Evolutionary conservation across 345 rosid species (phyloP), one percentile per base, ranked within the genome.

Genomic region (Tarenaya hassleriana): DNA sequence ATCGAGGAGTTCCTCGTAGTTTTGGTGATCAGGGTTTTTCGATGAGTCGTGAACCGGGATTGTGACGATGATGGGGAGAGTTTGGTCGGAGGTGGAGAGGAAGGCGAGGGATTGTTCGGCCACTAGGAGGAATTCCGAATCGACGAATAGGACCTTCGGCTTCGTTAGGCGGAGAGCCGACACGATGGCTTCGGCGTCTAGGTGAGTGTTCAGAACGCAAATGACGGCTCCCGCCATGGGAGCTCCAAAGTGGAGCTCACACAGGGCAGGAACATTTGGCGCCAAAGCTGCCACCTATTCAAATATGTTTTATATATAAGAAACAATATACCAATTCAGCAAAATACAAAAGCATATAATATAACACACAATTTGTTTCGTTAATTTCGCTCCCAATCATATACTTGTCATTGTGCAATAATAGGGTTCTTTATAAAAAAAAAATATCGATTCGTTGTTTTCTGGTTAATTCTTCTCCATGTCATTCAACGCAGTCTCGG

Each of bases 201-300:
- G 78, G 9, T 85, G 58, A 1, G 78, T 73, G 51, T 88, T 84
- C 40, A 88, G 75, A 17, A 83, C 59, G 63, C 83, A 84, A 35
- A 88, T 76, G 32, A 84, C 73, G 0, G 86, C 74, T 4, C 94
- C 84, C 0, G 88, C 83, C 86, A 84, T 88, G 1, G 94, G 94
- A 38, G 79, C 88, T 0, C 84, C 94, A 31, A 84, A 88, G 58
- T 88, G 88, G 74, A 78, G 77, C 75, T 88, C 97, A 48, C 76
- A 80, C 58, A 70, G 29, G 4, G 86, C 97, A 0, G 91, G 94
- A 48, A 82, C 31, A 40, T 82, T 88, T 3, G 91, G 97, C 34
- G 86, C 86, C 58, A 88, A 55, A 10, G 81, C 82, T 1, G 91
- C 81, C 0, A 86, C 92, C 88, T 83, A 62, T 31, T 16, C n/a